A percentile compares a stretch with the other conserved stretches of the same genome.
phyloP scores from a whole-genome alignment of 208 protist species.

The Leishmania mexicana region DNA sequence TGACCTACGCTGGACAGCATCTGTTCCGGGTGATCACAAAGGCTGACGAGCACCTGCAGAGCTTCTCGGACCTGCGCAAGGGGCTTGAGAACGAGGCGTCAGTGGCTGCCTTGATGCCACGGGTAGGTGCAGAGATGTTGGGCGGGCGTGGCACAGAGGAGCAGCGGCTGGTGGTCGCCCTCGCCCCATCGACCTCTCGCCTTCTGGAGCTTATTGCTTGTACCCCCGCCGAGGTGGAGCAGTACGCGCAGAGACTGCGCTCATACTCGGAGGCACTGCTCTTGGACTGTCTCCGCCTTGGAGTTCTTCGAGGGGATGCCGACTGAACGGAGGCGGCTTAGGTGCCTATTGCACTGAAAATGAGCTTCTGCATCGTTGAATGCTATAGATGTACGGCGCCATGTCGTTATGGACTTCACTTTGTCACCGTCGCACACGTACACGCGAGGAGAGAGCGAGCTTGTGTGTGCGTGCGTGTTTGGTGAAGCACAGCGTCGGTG shows the following conservation, averaged over 20 bases:
- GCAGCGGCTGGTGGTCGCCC: constrained; percentile 14
- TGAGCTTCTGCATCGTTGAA: too few relatives aligned
- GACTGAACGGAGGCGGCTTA: background rate
- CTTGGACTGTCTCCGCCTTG: constrained; percentile 8
- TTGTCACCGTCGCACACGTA: background rate
- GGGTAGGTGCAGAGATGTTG: background rate
- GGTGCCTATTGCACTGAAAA: background rate
- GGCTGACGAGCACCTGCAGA: constrained; percentile 45
- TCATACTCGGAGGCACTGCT: constrained; percentile 8
- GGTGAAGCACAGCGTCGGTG: background rate
- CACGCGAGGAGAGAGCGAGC: background rate
- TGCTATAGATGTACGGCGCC: background rate
- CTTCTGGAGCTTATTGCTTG: constrained; percentile 16
- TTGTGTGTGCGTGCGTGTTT: background rate
- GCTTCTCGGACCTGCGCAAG: background rate
- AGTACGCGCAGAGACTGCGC: constrained; percentile 10
- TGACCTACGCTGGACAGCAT: constrained; percentile 27
- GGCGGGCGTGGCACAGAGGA: constrained; percentile 12
- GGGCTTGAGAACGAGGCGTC: background rate
- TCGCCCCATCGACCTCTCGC: constrained; percentile 20
- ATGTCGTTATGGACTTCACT: background rate
- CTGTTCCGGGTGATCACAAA: constrained; percentile 55
- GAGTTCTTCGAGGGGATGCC: background rate
- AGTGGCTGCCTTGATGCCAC: constrained; percentile 3
- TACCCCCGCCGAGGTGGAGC: background rate